Percentiles rank a stretch among this genome's conserved stretches.
These are phyloP conservation scores for Cladosporium sp. DNA, from an alignment of 2,329 filamentous ascomycete genomes.

Conservation along the genomic window DNA sequence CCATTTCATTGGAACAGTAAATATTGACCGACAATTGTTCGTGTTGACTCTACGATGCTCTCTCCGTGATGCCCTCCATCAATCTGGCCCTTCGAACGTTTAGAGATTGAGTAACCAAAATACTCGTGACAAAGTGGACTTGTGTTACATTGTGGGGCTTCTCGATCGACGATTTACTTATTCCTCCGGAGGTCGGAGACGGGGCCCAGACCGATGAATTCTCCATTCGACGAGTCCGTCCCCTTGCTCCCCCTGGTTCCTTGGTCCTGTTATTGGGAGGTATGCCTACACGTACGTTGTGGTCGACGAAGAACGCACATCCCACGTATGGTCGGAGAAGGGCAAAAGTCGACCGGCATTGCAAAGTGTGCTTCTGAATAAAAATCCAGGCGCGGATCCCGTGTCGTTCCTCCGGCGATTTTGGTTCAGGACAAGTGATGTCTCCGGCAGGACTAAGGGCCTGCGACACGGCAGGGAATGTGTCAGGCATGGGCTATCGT, in stretches of 20 bases:
- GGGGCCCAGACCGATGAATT: not conserved
- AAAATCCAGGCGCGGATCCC: not conserved
- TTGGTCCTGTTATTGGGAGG: too few species aligned
- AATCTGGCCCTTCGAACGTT: too few species aligned
- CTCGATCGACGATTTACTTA: not conserved
- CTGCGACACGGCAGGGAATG: not conserved
- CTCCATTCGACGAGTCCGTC: not conserved
- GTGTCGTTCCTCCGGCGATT: not conserved
- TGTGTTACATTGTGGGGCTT: not conserved
- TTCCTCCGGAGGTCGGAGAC: not conserved
- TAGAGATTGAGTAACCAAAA: not conserved
- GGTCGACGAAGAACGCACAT: not conserved
- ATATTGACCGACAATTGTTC: not conserved
- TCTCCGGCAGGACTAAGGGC: not conserved
- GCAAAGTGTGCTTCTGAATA: not conserved
- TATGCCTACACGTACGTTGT: not conserved
- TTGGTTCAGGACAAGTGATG: not conserved
- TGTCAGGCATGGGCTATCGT: not conserved
- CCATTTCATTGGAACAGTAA: too few species aligned
- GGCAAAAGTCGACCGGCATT: not conserved
- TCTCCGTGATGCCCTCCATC: too few species aligned
- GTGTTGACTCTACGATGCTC: too few species aligned
- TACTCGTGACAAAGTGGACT: not conserved
- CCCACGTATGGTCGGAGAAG: not conserved
- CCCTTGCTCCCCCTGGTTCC: too few species aligned